phyloP scores from a whole-genome alignment of 2,329 filamentous ascomycete species.

The Calonectria pseudoreteaudii region DNA sequence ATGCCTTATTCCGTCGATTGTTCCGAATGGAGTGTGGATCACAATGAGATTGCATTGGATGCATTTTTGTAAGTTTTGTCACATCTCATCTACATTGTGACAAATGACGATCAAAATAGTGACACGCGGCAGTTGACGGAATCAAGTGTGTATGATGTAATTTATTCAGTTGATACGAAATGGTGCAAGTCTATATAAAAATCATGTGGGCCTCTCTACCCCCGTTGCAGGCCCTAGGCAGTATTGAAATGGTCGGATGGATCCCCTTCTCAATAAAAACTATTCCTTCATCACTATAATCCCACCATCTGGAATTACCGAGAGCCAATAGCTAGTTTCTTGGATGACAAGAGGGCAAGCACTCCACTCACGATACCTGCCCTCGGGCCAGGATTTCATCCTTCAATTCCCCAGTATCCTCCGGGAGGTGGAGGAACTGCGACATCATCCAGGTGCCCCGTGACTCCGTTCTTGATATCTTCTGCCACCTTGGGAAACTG shows the following conservation, averaged over 20 bases:
- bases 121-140: background rate
- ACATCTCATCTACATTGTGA: background rate
- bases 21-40: background rate
- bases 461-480: slow-evolving; percentile 19
- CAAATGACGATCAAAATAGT: background rate
- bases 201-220: background rate
- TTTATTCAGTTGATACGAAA: background rate
- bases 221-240: background rate
- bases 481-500: slow-evolving; percentile 21
- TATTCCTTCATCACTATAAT: background rate
- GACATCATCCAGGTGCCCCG: slow-evolving; percentile 11
- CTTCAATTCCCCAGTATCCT: slow-evolving; percentile 8
- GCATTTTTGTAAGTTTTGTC: background rate
- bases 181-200: background rate
- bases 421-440: slow-evolving; percentile 13
- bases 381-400: background rate
- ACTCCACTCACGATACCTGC: background rate
- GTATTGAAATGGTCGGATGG: background rate
- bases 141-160: background rate
- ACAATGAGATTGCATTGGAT: background rate
- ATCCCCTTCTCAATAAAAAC: background rate
- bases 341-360: background rate
- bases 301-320: background rate
- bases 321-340: background rate
- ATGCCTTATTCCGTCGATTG: background rate